Percentiles rank a stretch among this genome's conserved stretches.
phyloP scores from a whole-genome alignment of 1,284 basidiomycete genomes.

The Bjerkandera adusta region DNA sequence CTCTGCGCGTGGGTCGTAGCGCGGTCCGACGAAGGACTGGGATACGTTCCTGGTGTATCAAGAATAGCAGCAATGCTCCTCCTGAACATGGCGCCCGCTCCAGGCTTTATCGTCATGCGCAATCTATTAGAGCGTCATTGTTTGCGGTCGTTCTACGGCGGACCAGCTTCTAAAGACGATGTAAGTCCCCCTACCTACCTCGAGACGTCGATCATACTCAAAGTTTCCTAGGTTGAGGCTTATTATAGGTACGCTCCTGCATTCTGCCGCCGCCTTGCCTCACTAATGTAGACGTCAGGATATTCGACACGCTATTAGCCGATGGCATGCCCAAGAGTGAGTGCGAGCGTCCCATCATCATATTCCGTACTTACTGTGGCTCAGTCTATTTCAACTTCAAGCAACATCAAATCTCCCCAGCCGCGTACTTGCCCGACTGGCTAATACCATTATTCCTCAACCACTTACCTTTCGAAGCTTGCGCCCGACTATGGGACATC shows the following conservation, averaged over 20 bases:
- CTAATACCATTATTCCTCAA: constrained; percentile 81
- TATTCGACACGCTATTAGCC: constrained; percentile 89
- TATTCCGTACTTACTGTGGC: constrained; percentile 13
- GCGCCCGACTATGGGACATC: constrained; percentile 88
- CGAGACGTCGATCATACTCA: background rate
- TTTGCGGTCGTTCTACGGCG: constrained; percentile 83
- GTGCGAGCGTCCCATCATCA: constrained; percentile 18
- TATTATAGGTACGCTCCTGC: constrained; percentile 55
- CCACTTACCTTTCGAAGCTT: constrained; percentile 86
- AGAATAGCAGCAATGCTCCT: constrained; percentile 88
- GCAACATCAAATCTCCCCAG: constrained; percentile 82
- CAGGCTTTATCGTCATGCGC: constrained; percentile 84
- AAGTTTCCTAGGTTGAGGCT: constrained; percentile 62
- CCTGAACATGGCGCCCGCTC: constrained; percentile 78
- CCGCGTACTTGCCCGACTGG: constrained; percentile 79
- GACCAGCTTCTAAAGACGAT: constrained; percentile 68
- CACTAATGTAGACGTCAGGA: constrained; percentile 46
- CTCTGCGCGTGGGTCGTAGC: constrained; percentile 91
- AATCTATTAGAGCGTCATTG: constrained; percentile 89
- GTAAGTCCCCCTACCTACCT: constrained; percentile 45
- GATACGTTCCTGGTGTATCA: constrained; percentile 70
- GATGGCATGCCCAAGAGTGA: constrained; percentile 93
- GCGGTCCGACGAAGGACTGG: constrained; percentile 83
- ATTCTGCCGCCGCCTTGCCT: constrained; percentile 18
- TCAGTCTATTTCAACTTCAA: constrained; percentile 95